Evolutionary conservation across 352 stramenopile genomes (phyloP).

Genomic region (Globisporangium orthogonon): DNA sequence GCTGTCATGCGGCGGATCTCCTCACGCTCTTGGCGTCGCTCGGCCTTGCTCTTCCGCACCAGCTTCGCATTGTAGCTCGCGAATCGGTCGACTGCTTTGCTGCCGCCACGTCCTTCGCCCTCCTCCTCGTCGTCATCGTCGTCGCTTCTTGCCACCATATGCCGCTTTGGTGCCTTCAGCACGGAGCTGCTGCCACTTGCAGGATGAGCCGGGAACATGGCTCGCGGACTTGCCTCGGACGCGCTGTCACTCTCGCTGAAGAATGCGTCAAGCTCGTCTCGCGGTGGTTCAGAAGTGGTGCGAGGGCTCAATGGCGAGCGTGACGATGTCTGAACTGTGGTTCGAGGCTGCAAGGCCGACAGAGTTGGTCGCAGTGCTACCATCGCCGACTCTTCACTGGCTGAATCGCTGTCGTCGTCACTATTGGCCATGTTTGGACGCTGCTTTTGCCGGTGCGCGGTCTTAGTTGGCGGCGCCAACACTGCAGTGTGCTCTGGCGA

Average conservation of each 20-base stretch:
- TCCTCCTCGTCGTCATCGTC: constrained; percentile 25
- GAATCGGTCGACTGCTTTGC: constrained; percentile 30
- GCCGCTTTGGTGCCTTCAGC: neutral
- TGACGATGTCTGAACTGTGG: neutral
- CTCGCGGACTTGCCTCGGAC: constrained; percentile 14
- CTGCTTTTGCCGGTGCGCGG: neutral
- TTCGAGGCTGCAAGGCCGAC: neutral
- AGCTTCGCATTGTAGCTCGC: constrained; percentile 34
- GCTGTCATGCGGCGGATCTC: constrained; percentile 30
- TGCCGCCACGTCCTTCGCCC: constrained; percentile 2
- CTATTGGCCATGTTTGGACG: constrained; percentile 3
- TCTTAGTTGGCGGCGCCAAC: neutral
- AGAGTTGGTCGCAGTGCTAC: no score
- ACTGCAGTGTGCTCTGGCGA: neutral
- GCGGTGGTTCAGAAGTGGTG: neutral
- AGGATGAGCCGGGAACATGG: constrained; percentile 1
- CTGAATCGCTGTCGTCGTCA: constrained; percentile 7
- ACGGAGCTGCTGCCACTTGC: neutral
- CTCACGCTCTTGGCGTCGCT: constrained; percentile 34
- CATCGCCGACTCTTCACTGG: neutral
- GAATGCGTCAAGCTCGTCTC: constrained; percentile 51
- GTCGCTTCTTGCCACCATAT: constrained; percentile 1
- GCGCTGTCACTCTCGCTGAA: constrained; percentile 64
- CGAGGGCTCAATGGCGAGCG: neutral
- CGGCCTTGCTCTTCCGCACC: constrained; percentile 25